Evolutionary conservation across 805 yeast species (phyloP).

Genomic region (Cyberlindnera mississippiensis): DNA sequence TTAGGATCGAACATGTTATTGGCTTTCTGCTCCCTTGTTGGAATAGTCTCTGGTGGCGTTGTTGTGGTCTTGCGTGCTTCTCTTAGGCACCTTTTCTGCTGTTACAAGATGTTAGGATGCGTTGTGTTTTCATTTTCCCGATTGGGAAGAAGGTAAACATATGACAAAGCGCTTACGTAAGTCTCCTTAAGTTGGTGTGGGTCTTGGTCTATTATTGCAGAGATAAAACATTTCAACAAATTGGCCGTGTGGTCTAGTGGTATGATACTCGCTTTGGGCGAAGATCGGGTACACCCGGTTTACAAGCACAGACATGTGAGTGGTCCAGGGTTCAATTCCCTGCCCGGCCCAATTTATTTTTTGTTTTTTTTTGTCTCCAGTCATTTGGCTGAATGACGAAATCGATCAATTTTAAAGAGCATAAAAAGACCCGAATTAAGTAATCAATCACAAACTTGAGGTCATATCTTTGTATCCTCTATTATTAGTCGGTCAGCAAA

Average conservation of each 20-base stretch:
- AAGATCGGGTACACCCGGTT: slow-evolving; percentile 17
- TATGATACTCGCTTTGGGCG: slow-evolving; percentile 34
- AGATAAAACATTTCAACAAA: neutral
- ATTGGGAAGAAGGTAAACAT: slow-evolving; percentile 14
- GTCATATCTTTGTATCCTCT: too few relatives aligned
- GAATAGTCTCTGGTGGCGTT: neutral
- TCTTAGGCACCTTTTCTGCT: neutral
- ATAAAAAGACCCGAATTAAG: too few relatives aligned
- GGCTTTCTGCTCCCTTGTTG: neutral
- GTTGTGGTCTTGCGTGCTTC: neutral
- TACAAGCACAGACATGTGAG: slow-evolving; percentile 26
- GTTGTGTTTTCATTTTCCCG: slow-evolving; percentile 15
- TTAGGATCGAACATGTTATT: neutral
- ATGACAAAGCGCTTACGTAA: slow-evolving; percentile 1
- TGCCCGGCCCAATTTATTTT: slow-evolving; percentile 29
- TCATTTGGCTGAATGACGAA: too few relatives aligned
- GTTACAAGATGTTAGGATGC: neutral
- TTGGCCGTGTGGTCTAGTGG: slow-evolving; percentile 33
- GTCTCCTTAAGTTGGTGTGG: too few relatives aligned
- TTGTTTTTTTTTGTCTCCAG: slow-evolving; percentile 3
- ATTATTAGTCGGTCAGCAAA: too few relatives aligned
- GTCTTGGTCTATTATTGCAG: too few relatives aligned
- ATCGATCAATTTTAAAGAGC: too few relatives aligned
- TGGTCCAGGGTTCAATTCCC: slow-evolving; percentile 34
- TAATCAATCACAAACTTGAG: too few relatives aligned